phyloP scores from a whole-genome alignment of 345 rosid genomes.

The Capsella bursapastoris region DNA sequence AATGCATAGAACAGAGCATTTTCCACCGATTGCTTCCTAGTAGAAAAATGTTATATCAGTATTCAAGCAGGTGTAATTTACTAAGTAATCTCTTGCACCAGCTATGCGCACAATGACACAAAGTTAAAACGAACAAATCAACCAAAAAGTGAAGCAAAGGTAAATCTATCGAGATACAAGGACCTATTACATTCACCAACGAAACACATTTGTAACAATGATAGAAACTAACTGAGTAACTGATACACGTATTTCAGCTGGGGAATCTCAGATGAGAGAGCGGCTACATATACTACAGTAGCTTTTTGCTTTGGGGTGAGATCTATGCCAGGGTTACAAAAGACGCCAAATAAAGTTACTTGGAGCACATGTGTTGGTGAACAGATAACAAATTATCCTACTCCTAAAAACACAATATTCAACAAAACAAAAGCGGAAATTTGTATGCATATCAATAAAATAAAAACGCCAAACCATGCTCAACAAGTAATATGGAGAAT shows the following conservation, averaged over 20 bases:
- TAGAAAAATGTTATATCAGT: conserved; percentile 30
- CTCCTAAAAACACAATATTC: neutral
- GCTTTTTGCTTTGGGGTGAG: no score
- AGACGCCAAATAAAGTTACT: no score
- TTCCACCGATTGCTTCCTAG: conserved; percentile 90
- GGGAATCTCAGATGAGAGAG: no score
- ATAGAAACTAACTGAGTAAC: no score
- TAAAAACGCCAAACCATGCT: conserved; percentile 11
- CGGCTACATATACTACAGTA: no score
- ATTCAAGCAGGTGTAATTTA: conserved; percentile 16
- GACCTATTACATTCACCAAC: no score
- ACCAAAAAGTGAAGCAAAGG: no score
- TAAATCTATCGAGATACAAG: no score
- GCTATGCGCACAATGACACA: neutral
- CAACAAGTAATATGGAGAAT: conserved; percentile 20
- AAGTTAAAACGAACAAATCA: neutral
- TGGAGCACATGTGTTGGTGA: no score
- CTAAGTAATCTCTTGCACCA: conserved; percentile 12
- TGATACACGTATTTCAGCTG: no score
- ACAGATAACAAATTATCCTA: conserved; percentile 20
- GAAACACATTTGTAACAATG: no score
- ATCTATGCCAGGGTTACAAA: no score
- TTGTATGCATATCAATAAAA: neutral
- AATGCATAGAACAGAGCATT: conserved; percentile 83
- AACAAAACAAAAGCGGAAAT: neutral